Conservation (phyloP, 1,139 yeast species). For the Taphrina pruni region DNA sequence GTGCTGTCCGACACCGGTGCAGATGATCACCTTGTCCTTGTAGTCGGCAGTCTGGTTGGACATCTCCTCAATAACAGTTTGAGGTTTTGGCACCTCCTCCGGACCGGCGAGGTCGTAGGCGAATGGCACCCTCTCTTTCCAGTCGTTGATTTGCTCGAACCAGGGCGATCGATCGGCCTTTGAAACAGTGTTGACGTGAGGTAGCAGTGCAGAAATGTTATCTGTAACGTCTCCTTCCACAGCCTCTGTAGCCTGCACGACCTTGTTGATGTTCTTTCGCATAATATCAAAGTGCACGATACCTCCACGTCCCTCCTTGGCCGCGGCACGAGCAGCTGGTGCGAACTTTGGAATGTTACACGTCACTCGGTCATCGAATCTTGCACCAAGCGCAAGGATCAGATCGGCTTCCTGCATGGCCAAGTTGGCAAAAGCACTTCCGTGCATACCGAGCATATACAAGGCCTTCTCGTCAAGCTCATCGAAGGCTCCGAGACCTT, state of each 20-base stretch:
- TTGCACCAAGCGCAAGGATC: conserved; percentile 91
- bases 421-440: conserved; percentile 90
- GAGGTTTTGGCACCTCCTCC: conserved; percentile 87
- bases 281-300: conserved; percentile 93
- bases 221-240: conserved; percentile 92
- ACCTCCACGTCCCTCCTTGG: conserved; percentile 88
- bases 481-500: conserved; percentile 92
- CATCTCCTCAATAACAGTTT: conserved; percentile 80
- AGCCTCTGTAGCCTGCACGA: conserved; percentile 95
- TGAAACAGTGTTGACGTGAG: conserved; percentile 57
- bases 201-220: conserved; percentile 71
- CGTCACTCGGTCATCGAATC: conserved; percentile 98
- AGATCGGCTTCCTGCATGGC: conserved; percentile 94
- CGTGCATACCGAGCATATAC: conserved; percentile 99
- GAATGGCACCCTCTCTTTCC: conserved; percentile 90
- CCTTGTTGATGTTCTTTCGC: conserved; percentile 96
- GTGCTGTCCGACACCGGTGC: conserved; percentile 99
- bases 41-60: conserved; percentile 69
- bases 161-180: conserved; percentile 68
- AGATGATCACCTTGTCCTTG: conserved; percentile 77
- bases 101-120: conserved; percentile 76
- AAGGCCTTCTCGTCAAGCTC: conserved; percentile 88
- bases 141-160: conserved; percentile 72
- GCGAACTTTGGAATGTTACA: conserved; percentile 86
- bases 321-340: conserved; percentile 89